These are phyloP conservation scores for Starmerella etchellsii DNA, from an alignment of 805 yeast species.

Conservation along the genomic window DNA sequence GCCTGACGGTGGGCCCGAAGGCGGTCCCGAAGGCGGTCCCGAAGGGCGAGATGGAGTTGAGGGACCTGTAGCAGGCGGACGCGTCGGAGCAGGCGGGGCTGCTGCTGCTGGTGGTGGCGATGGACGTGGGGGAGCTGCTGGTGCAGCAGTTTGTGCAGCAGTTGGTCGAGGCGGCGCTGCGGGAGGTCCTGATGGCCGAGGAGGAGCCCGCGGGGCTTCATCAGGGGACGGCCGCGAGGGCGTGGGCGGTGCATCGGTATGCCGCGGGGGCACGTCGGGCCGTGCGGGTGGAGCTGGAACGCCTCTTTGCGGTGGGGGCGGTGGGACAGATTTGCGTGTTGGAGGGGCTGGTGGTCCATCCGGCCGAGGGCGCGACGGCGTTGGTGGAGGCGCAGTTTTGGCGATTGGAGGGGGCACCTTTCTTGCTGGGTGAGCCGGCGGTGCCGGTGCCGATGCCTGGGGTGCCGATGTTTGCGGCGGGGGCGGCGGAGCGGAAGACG, in stretches of 20 bases:
- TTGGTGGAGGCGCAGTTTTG: neutral
- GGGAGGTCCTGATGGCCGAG: neutral
- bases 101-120: slow-evolving; percentile 2
- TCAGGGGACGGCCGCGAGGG: neutral
- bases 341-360: slow-evolving; percentile 23
- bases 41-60: no score
- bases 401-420: neutral
- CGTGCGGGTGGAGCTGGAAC: neutral
- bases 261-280: neutral
- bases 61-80: neutral
- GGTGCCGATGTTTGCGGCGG: neutral
- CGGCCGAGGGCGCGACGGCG: slow-evolving; percentile 2
- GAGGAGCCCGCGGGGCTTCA: neutral
- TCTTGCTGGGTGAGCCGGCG: slow-evolving; percentile 9
- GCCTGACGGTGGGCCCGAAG: slow-evolving; percentile 7
- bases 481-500: neutral
- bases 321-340: slow-evolving; percentile 21
- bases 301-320: slow-evolving; percentile 11
- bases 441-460: neutral
- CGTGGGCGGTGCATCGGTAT: neutral
- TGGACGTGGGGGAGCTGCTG: slow-evolving; percentile 15
- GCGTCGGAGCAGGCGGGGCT: neutral
- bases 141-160: neutral
- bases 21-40: neutral
- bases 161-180: neutral